Evolutionary conservation across 164 flowering plant species (phyloP), one percentile per base, ranked within the genome.

Genomic region (Dillenia suffruticosa): DNA sequence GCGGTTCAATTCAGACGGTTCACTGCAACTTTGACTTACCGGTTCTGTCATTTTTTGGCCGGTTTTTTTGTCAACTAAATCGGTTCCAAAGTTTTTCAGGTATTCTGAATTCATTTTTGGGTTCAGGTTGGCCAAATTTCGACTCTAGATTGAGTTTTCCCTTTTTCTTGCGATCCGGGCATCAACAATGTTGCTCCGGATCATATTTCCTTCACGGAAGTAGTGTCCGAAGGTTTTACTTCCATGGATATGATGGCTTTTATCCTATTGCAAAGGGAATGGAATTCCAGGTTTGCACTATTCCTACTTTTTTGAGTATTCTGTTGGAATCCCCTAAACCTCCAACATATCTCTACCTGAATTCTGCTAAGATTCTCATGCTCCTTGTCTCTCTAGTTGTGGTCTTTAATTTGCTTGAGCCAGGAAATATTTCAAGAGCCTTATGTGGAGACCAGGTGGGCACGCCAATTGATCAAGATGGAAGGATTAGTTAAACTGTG

Each of bases 321-420:
- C n/a, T 50, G 5, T 9, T 12, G 47, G 46, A 9, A 13, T 49
- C 9, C 11, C 32, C 32, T 26, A 26, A 2, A 26, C 3, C 32
- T 26, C 32, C 32, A 26, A 26, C 32, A 26, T 26, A 26, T 26
- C 32, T 26, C 5, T n/a, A 10, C 55, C 52, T 24, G 14, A 12
- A 9, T 51, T 9, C 22, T 1, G 6, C n/a, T 44, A 8, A 12
- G 12, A 12, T 52, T 32, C 40, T 32, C 40, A 12, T 48, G 10
- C 1, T 46, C 26, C 26, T 12, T 61, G 15, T 51, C 16, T 26
- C 17, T 68, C 44, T 43, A 68, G 72, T 68, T 22, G 57, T 68
- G 67, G 52, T 63, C 58, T 63, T 63, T 53, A 68, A 68, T 45
- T 44, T 63, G 47, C 72, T 68, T 44, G 72, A 68, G 43, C 67